phyloP scores from a whole-genome alignment of 139 green algal genomes.

The Chlamydomonas eustigma region DNA sequence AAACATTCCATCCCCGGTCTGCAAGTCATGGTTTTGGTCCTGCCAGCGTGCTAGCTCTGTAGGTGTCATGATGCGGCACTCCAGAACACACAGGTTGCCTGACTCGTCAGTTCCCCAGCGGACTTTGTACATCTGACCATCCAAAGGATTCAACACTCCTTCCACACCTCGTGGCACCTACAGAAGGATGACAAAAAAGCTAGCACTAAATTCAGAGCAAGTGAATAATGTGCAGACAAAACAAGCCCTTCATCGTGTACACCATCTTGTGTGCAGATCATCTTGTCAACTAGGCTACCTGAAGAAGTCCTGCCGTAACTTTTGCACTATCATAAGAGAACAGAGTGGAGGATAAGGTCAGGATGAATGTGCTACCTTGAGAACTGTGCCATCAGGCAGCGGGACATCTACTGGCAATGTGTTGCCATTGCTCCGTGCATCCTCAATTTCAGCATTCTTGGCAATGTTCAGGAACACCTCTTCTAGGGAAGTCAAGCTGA shows the following conservation, averaged over 20 bases:
- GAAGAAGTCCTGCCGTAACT: slow-evolving; percentile 13
- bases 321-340: neutral
- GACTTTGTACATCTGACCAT: slow-evolving; percentile 36
- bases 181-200: neutral
- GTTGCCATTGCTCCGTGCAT: neutral
- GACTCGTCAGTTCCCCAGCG: slow-evolving; percentile 65
- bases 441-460: slow-evolving; percentile 38
- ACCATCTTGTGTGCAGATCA: no score
- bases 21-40: no score
- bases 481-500: slow-evolving; percentile 38
- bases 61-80: neutral
- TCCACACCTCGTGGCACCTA: slow-evolving; percentile 51
- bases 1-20: neutral
- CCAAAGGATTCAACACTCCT: slow-evolving; percentile 28
- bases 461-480: slow-evolving; percentile 86
- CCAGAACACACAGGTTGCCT: slow-evolving; percentile 36
- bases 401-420: neutral
- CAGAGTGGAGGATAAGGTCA: slow-evolving; percentile 1
- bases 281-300: slow-evolving; percentile 5
- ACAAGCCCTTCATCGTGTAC: no score
- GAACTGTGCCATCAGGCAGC: slow-evolving; percentile 1
- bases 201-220: no score
- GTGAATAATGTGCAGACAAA: no score
- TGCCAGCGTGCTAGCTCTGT: neutral
- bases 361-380: neutral